Evolutionary conservation across 129 eudicot species (phyloP).

Genomic region (Lactuca saligna): DNA sequence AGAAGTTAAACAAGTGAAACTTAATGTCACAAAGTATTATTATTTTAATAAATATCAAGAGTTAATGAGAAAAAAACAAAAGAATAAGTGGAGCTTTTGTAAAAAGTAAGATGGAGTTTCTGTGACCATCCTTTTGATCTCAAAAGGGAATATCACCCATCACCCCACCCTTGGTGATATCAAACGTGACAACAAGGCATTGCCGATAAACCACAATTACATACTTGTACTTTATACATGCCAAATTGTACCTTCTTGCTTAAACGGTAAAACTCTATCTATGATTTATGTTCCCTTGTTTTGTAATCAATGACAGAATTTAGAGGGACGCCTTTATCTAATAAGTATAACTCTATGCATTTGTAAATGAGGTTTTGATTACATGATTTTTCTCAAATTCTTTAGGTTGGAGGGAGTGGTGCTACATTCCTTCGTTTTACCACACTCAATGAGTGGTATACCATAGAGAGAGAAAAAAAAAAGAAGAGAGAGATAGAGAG

Average conservation of each 20-base stretch:
- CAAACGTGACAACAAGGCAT: slow-evolving; percentile 37
- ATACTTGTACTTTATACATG: slow-evolving; percentile 17
- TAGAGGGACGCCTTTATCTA: neutral
- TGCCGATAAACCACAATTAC: neutral
- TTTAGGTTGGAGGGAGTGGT: no score
- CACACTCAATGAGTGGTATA: no score
- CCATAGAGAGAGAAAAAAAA: no score
- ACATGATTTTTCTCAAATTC: no score
- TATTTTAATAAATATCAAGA: neutral
- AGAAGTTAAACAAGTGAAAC: no score
- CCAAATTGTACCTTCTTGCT: neutral
- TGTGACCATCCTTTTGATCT: slow-evolving; percentile 31
- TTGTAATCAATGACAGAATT: neutral
- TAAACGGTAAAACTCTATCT: neutral
- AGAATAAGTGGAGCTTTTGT: slow-evolving; percentile 17
- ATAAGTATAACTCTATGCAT: no score
- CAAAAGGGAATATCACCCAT: slow-evolving; percentile 27
- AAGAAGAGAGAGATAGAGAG: no score
- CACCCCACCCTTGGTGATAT: slow-evolving; percentile 38
- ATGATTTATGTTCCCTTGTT: neutral
- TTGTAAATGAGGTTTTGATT: no score
- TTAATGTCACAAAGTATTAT: no score
- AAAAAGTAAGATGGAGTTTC: slow-evolving; percentile 23
- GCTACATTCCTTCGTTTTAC: no score
- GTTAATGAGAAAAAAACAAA: slow-evolving; percentile 14